Evolutionary conservation across 169 alveolate species (phyloP), one percentile per base, ranked within the genome.

Genomic region (Cryptosporidium meleagridis): DNA sequence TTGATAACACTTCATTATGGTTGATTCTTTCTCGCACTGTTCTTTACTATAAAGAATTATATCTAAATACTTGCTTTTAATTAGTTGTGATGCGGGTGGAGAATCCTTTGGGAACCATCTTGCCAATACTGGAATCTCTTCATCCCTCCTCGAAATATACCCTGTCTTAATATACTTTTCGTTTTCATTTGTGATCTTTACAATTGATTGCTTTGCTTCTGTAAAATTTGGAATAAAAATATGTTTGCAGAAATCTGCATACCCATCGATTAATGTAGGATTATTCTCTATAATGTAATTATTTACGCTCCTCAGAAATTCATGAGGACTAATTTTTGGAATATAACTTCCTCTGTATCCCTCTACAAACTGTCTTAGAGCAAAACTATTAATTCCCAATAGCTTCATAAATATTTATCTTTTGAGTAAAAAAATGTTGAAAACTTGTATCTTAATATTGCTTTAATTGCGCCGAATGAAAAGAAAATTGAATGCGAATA

Each of bases 171-270:
- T 31, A 10, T 39, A 58, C 51, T 92, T 95, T 69, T 94, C 92
- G 89, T 97, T 97, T 33, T 97, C 97, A 21, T 85, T 91, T 21
- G 97, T 98, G 58, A 98, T 97, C 73, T 94, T 96, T 0, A 97
- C 70, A 16, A 96, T 85, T 44, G 96, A 95, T 35, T 95, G 91
- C 23, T 91, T 85, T 14, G 98, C 98, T 45, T 95, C 97, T 0
- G 99, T 97, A 91, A 97, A 98, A 95, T 98, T 98, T 62, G 94
- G 95, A 23, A 98, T 92, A 92, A 97, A 97, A 37, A 98, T 68
- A 91, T 98, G 99, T 73, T 97, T 97, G 93, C 99, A 98, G 91
- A 98, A 98, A 1, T 98, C 98, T 51, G 99, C 99, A 94, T 98
- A 98, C 9, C 99, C 99, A 84, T 94, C 96, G 58, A 85, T 85